Conservation (phyloP, 164 flowering plant species). For the Amborella trichopoda region DNA sequence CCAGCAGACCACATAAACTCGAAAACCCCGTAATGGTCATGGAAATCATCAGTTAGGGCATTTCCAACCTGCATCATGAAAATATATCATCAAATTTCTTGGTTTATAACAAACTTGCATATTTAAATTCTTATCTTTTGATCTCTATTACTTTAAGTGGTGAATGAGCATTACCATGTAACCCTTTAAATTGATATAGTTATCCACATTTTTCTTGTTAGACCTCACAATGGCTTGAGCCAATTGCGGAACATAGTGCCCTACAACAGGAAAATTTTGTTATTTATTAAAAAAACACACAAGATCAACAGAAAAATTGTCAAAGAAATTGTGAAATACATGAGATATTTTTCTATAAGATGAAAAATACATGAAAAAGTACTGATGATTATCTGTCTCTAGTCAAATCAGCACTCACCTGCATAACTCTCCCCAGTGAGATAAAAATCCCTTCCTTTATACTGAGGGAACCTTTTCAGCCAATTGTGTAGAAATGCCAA, state of each 20-base stretch:
- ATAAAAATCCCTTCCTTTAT: slow-evolving; percentile 64
- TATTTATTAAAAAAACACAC: not conserved
- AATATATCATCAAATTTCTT: not conserved
- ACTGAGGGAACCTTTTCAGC: slow-evolving; percentile 77
- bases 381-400: not conserved
- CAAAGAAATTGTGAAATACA: not conserved
- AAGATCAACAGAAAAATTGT: not conserved
- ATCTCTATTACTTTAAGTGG: not conserved
- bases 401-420: slow-evolving; percentile 23
- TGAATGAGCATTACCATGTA: slow-evolving; percentile 51
- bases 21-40: slow-evolving; percentile 77
- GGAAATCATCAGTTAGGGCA: slow-evolving; percentile 75
- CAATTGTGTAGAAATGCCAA: slow-evolving; percentile 52
- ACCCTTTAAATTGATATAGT: slow-evolving; percentile 72
- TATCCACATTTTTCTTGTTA: slow-evolving; percentile 20
- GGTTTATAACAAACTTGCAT: not conserved
- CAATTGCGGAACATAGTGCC: slow-evolving; percentile 96
- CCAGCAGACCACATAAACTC: slow-evolving; percentile 91
- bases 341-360: not conserved
- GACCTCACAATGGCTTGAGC: slow-evolving; percentile 69
- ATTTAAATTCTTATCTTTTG: no score
- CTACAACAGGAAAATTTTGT: slow-evolving; percentile 22
- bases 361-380: not conserved
- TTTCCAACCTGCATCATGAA: slow-evolving; percentile 77
- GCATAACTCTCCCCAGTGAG: slow-evolving; percentile 84